Evolutionary conservation across 257 asterid genomes (phyloP).

Genomic region (Nicotiana undulata): DNA sequence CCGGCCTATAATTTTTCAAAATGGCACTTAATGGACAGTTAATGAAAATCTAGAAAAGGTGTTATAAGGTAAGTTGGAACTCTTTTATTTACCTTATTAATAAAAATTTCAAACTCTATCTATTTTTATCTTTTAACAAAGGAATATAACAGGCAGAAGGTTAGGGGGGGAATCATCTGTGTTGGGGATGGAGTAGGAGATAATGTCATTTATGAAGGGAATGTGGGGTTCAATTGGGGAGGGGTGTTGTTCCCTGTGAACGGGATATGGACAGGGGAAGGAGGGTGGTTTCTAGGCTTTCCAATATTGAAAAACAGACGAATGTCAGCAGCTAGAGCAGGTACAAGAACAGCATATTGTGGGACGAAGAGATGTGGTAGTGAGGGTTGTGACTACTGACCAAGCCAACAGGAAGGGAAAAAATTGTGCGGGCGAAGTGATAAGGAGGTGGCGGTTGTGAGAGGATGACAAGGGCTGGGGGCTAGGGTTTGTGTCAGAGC

Average conservation of each 20-base stretch:
- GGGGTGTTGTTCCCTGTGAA: background rate
- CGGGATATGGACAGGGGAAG: background rate
- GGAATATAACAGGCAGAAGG: conserved; percentile 1
- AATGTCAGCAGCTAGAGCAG: background rate
- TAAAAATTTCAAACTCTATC: background rate
- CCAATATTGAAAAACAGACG: background rate
- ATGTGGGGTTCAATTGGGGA: background rate
- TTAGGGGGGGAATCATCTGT: background rate
- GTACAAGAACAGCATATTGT: background rate
- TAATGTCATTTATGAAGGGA: background rate
- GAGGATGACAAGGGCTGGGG: background rate
- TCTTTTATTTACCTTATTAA: background rate
- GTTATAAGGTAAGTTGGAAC: background rate
- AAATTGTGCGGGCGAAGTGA: background rate
- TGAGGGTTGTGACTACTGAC: background rate
- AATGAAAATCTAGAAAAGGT: background rate
- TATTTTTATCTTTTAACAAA: background rate
- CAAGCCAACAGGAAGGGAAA: background rate
- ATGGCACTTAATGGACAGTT: background rate
- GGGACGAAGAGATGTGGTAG: background rate
- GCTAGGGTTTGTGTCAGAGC: background rate
- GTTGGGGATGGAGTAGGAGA: background rate
- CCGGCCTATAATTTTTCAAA: background rate
- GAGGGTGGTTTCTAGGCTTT: background rate
- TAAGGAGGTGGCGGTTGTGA: background rate